Base-by-base conservation (phyloP, 1,284 basidiomycete genomes). In the Fomitopsis schrenkii region DNA sequence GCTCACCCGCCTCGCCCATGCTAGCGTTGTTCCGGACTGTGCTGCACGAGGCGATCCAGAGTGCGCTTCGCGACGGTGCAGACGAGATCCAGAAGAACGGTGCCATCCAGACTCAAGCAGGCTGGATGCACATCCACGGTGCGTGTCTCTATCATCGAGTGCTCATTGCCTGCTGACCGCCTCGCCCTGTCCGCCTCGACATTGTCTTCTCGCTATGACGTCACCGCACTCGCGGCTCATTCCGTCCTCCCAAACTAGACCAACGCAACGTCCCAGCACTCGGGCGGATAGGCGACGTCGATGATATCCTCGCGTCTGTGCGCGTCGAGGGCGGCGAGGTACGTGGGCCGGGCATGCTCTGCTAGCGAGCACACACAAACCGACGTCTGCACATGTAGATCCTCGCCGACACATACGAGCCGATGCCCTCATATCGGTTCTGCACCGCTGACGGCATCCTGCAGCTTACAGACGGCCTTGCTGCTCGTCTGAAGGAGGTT, bases 121-220 rank as follows among this genome's bases (percentile, higher is more conserved):
- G 91, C 12, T 93, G 91, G 91, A 88, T 93, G 87, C 91, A 93
- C 70, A 86, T 93, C 55, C 84, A 92, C 56, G 91, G 90, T 89
- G 65, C 59, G 81, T 40, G 19, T 30, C 38, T 15, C 14, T 2
- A 22, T 53, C 22, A 5, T 26, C n/a, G 14, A 45, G 15, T 38
- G 19, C 15, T 19, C n/a, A 7, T 44, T 7, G 59, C 5, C 42
- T 1, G 5, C 46, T 50, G 48, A 48, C 55, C 41, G 36, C 28
- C 44, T 42, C 28, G 14, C 26, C 61, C 22, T 64, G 53, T 33
- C 54, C 30, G 26, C 58, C 38, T 44, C 40, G 14, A 19, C 17
- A 46, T 38, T 33, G 44, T 55, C 44, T 19, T 59, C 12, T 56
- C 55, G 22, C 55, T 14, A 26, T 50, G 28, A 30, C 14, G 48